These are phyloP conservation scores for Arthonia radiata DNA, from an alignment of 495 filamentous ascomycete genomes.

Conservation along the genomic window DNA sequence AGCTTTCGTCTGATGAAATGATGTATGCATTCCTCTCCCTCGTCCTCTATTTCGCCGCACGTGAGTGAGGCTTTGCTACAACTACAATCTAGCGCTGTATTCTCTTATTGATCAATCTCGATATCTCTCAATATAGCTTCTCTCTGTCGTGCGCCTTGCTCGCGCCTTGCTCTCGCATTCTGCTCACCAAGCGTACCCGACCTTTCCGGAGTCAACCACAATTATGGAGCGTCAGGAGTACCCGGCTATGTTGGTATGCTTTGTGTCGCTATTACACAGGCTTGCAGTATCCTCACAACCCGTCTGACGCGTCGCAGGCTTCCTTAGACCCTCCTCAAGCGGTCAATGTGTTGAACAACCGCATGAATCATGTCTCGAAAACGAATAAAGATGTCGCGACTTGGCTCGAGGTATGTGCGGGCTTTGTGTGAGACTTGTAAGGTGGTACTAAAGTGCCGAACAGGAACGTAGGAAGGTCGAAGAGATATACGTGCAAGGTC, in stretches of 20 bases:
- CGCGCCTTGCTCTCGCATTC: too few species aligned
- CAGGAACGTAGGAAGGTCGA: conserved; percentile 87
- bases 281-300: conserved; percentile 2
- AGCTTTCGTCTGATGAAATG: too few species aligned
- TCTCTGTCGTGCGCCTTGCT: too few species aligned
- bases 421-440: background rate
- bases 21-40: too few species aligned
- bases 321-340: conserved; percentile 68
- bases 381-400: conserved; percentile 85
- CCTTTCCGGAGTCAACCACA: too few species aligned
- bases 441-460: background rate
- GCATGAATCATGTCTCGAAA: conserved; percentile 62
- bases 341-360: conserved; percentile 60
- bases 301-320: conserved; percentile 24
- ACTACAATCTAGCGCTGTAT: too few species aligned
- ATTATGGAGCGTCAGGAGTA: conserved; percentile 92
- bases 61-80: too few species aligned
- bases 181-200: too few species aligned
- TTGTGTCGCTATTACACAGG: conserved; percentile 3
- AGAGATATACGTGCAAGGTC: conserved; percentile 63
- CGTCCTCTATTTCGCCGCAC: too few species aligned
- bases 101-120: too few species aligned
- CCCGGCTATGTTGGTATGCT: conserved; percentile 77
- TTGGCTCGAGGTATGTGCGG: conserved; percentile 63
- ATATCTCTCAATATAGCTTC: too few species aligned